Evolutionary conservation across 257 asterid species (phyloP), one percentile per base, ranked within the genome.

Genomic region (Jasminum sambac): DNA sequence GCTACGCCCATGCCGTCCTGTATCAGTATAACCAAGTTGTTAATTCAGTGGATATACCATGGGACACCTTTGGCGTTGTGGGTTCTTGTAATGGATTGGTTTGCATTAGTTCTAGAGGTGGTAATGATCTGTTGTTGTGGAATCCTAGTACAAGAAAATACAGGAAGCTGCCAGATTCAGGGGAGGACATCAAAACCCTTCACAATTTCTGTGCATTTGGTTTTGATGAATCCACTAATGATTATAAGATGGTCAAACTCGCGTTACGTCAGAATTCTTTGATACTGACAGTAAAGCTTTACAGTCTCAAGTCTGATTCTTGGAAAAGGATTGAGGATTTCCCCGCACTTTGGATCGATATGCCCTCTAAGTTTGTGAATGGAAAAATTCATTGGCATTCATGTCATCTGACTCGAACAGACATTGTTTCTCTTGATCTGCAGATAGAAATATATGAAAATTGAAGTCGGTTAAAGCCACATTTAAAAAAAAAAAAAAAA

Each of bases 301-400:
- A 84, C 36, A 80, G 93, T 68, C 37, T 80, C 79, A 87, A 71
- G 59, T 61, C 26, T 5, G 75, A 84, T 79, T 40, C 80, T 37
- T 88, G 96, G 95, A 83, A 48, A 65, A 80, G 25, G 62, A 72
- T 79, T 66, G 66, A 75, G 67, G 72, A 62, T 72, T 75, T 62
- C 4, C 37, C 36, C 72, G 84, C 77, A 21, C n/a, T n/a, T n/a
- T n/a, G n/a, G n/a, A n/a, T n/a, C n/a, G n/a, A n/a, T n/a, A n/a
- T 75, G 72, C 8, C 16, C 16, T 89, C 80, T 1, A 67, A 70
- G 1, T 86, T 72, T 76, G 82, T 61, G 0, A 70, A 72, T 44
- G 95, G 96, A 21, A 84, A 86, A 78, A 82, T 90, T 37, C 85
- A 90, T 70, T 90, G 90, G 90, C 52, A 5, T 76, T 23, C 5